Base-by-base conservation (phyloP, 306 rosid species). In the Dalbergia oliveri region DNA sequence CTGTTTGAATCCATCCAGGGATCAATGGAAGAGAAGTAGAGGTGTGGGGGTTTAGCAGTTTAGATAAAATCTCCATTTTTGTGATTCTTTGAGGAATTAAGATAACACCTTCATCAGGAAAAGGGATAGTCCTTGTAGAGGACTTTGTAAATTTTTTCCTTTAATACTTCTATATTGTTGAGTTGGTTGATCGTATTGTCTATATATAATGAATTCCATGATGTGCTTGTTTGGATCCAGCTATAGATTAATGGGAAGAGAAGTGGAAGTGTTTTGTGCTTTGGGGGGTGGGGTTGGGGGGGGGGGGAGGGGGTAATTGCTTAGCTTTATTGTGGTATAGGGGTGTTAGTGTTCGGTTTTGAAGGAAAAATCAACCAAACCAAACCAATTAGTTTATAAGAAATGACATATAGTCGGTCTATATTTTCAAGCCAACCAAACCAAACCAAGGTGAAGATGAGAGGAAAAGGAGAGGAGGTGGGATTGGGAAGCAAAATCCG, bases 151-250 rank as follows among this genome's bases (percentile, higher is more conserved):
- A 61, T 23, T 58, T 43, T 56, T 43, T 86, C 23, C 18, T 65
- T 11, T 8, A 51, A 26, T 39, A 39, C 39, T 21, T 33, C 72
- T 76, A 50, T 53, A 35, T 37, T 54, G 58, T 71, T 59, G 43
- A 79, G 77, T 75, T 74, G 72, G 71, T 69, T 44, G 75, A 63
- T 75, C 59, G 19, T 33, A 57, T 41, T 12, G 47, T 64, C 57
- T 39, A 49, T 18, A 53, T 67, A 60, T 34, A 44, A 50, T 14
- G 13, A 60, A 59, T 23, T 73, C 64, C 75, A 31, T 62, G 50
- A 41, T 45, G 18, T 70, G 39, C 41, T 78, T 68, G 23, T 75
- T 69, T 80, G 13, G 62, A 39, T 49, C 76, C 58, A 69, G 47
- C 41, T 47, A 19, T 15, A 13, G 26, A 58, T 72, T 68, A 58